Conservation (phyloP, 495 filamentous ascomycete species). For the Xylaria longipes region DNA sequence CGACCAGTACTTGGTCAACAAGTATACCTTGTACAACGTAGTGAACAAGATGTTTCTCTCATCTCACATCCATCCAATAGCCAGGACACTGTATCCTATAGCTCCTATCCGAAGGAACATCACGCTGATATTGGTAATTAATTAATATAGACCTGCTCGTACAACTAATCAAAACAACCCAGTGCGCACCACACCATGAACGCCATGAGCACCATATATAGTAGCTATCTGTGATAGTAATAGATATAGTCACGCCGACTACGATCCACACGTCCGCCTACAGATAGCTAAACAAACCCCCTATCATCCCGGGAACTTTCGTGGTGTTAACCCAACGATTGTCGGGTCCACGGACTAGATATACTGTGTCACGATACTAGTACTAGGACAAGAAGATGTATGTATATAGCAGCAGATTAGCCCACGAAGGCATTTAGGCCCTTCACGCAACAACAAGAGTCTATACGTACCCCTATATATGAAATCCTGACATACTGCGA, state of each 20-base stretch:
- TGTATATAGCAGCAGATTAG: too few relatives aligned
- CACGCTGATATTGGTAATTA: background rate
- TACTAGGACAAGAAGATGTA: too few relatives aligned
- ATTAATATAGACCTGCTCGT: background rate
- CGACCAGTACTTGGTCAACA: background rate
- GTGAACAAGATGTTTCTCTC: background rate
- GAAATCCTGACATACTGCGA: too few relatives aligned
- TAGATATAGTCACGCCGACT: background rate
- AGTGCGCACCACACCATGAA: background rate
- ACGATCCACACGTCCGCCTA: background rate
- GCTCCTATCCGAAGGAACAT: background rate
- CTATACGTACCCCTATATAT: too few relatives aligned
- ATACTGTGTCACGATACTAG: too few relatives aligned
- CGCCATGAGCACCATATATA: background rate
- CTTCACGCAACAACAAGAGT: too few relatives aligned
- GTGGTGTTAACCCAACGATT: too few relatives aligned
- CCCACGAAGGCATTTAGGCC: too few relatives aligned
- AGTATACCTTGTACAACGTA: too few relatives aligned
- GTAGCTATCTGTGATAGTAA: background rate
- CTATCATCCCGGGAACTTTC: too few relatives aligned
- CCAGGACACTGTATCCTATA: background rate
- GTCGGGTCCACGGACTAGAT: too few relatives aligned
- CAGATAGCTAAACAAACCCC: background rate
- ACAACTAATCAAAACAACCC: background rate
- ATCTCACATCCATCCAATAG: background rate